Base-by-base conservation (phyloP, 1,284 basidiomycete species). In the Melampsora medusae region DNA sequence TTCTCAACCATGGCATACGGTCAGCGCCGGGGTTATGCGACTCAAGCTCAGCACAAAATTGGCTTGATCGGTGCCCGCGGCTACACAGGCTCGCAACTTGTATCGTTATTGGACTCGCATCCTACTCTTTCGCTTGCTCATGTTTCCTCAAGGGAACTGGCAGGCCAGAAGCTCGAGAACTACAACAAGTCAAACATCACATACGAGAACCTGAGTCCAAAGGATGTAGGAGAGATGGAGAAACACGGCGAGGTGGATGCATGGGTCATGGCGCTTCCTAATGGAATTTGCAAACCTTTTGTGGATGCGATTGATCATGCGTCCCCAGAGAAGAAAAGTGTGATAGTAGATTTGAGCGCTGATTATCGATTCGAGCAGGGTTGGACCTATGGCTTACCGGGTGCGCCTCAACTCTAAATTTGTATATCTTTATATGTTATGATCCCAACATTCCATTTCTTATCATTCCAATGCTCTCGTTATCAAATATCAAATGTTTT, bases 311-410 rank as follows among this genome's bases (percentile, higher is more conserved):
- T 99, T 67, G 93, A 97, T 81, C 89, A 89, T 1, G 88, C 90
- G 16, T 83, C 79, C 16, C 78, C 86, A 84, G 78, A 88, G 88
- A 85, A 83, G 62, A 88, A 87, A 82, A 91, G 89, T 81, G 92
- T 91, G 53, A 86, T 99, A 69, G 90, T 99, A 65, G 96, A 99
- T 83, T 85, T 99, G 78, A 89, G 92, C 80, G 97, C 96, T 59
- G 96, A 99, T 85, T 94, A 94, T 84, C 87, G 96, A 77, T 99
- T 99, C 83, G 93, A 97, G 86, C 86, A 89, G 65, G 90, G 88
- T 67, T 99, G 96, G 96, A 92, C 91, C 78, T 99, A 99, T 83
- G 96, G 96, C 81, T 89, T 99, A 85, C 96, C 97, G 85, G 96
- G 97, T 99, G 88, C 92, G 94, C 85, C 81, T 77, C 77, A 46